Evolutionary conservation across 2,329 filamentous ascomycete genomes (phyloP).

Genomic region (Aspergillus pseudoterreus): DNA sequence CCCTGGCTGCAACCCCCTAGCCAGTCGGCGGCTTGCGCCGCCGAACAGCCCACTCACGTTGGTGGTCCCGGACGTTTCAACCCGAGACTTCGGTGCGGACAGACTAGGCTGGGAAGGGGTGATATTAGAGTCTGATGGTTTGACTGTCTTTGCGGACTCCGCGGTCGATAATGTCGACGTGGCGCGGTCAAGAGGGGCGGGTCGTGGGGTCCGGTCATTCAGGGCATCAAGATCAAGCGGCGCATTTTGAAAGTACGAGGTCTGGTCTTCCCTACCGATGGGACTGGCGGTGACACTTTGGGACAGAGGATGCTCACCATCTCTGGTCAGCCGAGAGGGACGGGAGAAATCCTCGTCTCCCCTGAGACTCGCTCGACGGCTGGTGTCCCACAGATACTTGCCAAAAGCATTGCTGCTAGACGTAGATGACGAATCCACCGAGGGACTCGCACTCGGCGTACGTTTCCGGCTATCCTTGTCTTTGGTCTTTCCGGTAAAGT

Average conservation of each 20-base stretch:
- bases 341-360: conserved; percentile 53
- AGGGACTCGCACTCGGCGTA: conserved; percentile 52
- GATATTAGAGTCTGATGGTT: conserved; percentile 28
- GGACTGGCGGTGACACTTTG: conserved; percentile 72
- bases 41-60: conserved; percentile 38
- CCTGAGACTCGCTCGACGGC: conserved; percentile 54
- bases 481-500: conserved; percentile 45
- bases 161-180: conserved; percentile 44
- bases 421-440: conserved; percentile 52
- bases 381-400: conserved; percentile 45
- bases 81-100: conserved; percentile 23
- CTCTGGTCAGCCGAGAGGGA: conserved; percentile 47
- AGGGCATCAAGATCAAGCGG: conserved; percentile 17
- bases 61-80: conserved; percentile 29
- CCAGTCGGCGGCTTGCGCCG: conserved; percentile 36
- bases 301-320: conserved; percentile 68
- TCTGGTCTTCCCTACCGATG: conserved; percentile 38
- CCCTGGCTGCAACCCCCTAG: conserved; percentile 31
- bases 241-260: conserved; percentile 34
- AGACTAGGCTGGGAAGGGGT: conserved; percentile 19
- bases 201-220: conserved; percentile 28
- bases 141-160: conserved; percentile 45
- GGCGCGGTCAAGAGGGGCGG: conserved; percentile 36
- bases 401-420: conserved; percentile 54
- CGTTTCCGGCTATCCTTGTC: conserved; percentile 46